Conservation (phyloP, 2,329 filamentous ascomycete species). For the Aspergillus jensenii region DNA sequence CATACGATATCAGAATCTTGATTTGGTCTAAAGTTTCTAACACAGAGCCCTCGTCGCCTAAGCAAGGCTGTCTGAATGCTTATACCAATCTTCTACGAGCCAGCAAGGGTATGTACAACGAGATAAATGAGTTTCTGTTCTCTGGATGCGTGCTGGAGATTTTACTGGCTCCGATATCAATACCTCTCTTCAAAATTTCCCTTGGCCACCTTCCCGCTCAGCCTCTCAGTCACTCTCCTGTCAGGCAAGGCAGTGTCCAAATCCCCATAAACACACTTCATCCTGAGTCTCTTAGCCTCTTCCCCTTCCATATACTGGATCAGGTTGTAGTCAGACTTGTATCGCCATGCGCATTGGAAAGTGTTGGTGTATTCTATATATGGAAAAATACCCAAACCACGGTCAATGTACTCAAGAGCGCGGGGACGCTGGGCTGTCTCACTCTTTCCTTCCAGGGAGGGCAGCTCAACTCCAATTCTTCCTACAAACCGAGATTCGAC, state of each 20-base stretch:
- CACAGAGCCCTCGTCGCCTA: background rate
- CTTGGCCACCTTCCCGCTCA: background rate
- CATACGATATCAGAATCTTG: background rate
- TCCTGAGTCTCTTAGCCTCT: background rate
- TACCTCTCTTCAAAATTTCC: background rate
- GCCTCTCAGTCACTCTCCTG: background rate
- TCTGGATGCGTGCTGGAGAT: background rate
- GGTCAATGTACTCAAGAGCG: background rate
- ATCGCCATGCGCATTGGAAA: background rate
- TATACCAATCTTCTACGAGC: background rate
- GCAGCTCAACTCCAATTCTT: background rate
- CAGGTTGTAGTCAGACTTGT: background rate
- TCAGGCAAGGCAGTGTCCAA: background rate
- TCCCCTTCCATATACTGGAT: background rate
- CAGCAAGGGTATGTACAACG: background rate
- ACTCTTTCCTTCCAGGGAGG: background rate
- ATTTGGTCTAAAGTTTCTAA: background rate
- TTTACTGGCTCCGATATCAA: background rate
- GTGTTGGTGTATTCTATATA: background rate
- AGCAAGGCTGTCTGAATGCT: background rate
- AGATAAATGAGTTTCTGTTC: background rate
- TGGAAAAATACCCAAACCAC: background rate
- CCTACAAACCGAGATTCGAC: background rate
- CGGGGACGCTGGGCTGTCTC: background rate
- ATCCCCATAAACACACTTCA: background rate